Percentiles rank a stretch among this genome's conserved stretches.
These are phyloP conservation scores for Chalaropsis ovoidea DNA, from an alignment of 2,329 filamentous ascomycete genomes.

Conservation along the genomic window DNA sequence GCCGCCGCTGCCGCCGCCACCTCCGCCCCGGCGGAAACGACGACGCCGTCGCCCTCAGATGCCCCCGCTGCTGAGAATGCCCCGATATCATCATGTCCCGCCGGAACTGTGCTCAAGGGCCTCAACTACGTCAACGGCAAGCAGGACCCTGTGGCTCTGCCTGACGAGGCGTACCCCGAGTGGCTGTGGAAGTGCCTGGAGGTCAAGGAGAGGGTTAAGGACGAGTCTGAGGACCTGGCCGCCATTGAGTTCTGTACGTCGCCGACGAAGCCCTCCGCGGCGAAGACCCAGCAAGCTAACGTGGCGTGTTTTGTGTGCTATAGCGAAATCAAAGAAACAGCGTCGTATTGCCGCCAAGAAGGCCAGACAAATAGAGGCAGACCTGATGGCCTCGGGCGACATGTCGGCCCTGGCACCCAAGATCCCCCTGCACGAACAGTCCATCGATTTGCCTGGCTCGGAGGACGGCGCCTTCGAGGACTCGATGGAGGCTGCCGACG, in stretches of 20 bases:
- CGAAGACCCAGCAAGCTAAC: not conserved
- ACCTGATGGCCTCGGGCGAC: conserved; percentile 55
- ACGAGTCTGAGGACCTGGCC: conserved; percentile 43
- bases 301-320: not conserved
- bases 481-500: conserved; percentile 39
- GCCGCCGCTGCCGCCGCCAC: conserved; percentile 4
- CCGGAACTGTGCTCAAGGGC: conserved; percentile 61
- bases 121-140: conserved; percentile 69
- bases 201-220: conserved; percentile 45
- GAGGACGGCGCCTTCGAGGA: conserved; percentile 37
- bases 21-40: no score
- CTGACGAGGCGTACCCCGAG: conserved; percentile 65
- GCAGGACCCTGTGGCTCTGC: conserved; percentile 60
- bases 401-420: conserved; percentile 55
- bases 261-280: not conserved
- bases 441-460: conserved; percentile 56
- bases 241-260: conserved; percentile 72
- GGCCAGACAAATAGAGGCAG: conserved; percentile 46
- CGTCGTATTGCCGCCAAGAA: conserved; percentile 60
- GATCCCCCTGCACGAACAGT: conserved; percentile 67
- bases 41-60: conserved; percentile 28
- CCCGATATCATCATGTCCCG: conserved; percentile 42
- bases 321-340: conserved; percentile 78
- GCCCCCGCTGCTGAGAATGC: conserved; percentile 22
- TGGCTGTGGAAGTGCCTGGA: conserved; percentile 72